Conservation (phyloP, 495 filamentous ascomycete species). For the Clavariopsis aquatica region DNA sequence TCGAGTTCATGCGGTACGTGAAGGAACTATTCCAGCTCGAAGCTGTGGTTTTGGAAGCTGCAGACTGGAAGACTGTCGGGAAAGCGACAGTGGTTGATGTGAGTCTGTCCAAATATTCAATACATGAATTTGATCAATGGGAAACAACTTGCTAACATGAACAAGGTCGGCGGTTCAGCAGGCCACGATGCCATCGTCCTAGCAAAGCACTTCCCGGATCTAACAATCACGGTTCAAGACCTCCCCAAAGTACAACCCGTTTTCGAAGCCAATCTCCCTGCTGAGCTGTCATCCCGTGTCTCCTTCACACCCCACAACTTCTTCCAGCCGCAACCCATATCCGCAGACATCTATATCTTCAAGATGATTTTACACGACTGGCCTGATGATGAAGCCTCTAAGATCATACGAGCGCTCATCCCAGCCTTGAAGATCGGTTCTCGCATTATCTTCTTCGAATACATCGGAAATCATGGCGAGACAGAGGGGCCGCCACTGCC, state of each 20-base stretch:
- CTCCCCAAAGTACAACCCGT: slow-evolving; percentile 35
- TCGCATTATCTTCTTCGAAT: slow-evolving; percentile 36
- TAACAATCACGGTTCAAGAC: slow-evolving; percentile 49
- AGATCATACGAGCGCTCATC: slow-evolving; percentile 44
- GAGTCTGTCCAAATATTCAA: slow-evolving; percentile 27
- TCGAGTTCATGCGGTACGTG: slow-evolving; percentile 23
- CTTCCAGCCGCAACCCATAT: slow-evolving; percentile 45
- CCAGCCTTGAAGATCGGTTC: slow-evolving; percentile 43
- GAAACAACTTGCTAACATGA: slow-evolving; percentile 9
- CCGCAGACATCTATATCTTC: slow-evolving; percentile 46
- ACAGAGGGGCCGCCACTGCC: slow-evolving; percentile 25
- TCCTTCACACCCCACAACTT: slow-evolving; percentile 45
- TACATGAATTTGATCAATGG: neutral
- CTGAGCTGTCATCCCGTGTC: slow-evolving; percentile 27
- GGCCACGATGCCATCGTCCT: slow-evolving; percentile 47
- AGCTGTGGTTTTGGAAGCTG: slow-evolving; percentile 13
- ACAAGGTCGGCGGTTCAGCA: slow-evolving; percentile 48
- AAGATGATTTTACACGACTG: slow-evolving; percentile 51
- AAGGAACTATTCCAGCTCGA: slow-evolving; percentile 20
- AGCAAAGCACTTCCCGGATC: slow-evolving; percentile 41
- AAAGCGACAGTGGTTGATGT: slow-evolving; percentile 36
- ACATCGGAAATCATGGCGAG: slow-evolving; percentile 16
- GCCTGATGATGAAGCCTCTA: slow-evolving; percentile 44
- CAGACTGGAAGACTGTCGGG: slow-evolving; percentile 29
- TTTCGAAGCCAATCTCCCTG: slow-evolving; percentile 21